Percentiles rank a stretch among this genome's conserved stretches.
These are phyloP conservation scores for Arxiozyma telluris DNA, from an alignment of 1,139 yeast genomes.

Conservation along the genomic window DNA sequence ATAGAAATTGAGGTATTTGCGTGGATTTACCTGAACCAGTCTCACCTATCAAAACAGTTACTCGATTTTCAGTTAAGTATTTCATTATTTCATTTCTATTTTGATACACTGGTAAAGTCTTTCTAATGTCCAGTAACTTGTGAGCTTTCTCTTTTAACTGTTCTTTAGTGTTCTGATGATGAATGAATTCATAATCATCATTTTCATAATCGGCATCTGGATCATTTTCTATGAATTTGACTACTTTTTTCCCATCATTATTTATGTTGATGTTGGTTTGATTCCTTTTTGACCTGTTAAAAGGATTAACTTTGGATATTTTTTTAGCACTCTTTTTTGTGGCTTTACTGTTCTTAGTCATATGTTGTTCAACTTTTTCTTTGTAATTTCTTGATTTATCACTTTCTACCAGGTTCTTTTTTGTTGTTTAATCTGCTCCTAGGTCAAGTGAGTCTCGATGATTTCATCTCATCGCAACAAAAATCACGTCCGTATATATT, in stretches of 20 bases:
- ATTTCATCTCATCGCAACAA: background rate
- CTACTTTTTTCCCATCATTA: constrained; percentile 1
- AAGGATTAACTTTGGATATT: constrained; percentile 1
- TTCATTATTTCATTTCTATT: constrained; percentile 57
- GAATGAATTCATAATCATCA: constrained; percentile 15
- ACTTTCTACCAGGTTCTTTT: too few species aligned
- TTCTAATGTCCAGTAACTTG: constrained; percentile 43
- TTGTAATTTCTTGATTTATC: background rate
- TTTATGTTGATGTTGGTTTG: background rate
- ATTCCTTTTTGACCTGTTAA: background rate
- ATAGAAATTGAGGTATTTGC: constrained; percentile 86
- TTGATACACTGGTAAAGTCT: constrained; percentile 65
- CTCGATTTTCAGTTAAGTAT: constrained; percentile 49
- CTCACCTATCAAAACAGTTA: constrained; percentile 83
- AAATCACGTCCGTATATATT: background rate
- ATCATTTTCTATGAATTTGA: constrained; percentile 4
- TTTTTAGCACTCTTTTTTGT: background rate
- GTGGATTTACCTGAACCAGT: constrained; percentile 99
- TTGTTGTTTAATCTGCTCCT: too few species aligned
- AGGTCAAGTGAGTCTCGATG: background rate
- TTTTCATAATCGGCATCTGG: constrained; percentile 11
- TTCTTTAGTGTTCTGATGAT: constrained; percentile 9
- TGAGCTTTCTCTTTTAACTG: constrained; percentile 37
- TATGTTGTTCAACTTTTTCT: background rate
- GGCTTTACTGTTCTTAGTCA: background rate